Evolutionary conservation across 2,329 filamentous ascomycete species (phyloP), one percentile per base, ranked within the genome.

Genomic region (Samsoniella hepiali): DNA sequence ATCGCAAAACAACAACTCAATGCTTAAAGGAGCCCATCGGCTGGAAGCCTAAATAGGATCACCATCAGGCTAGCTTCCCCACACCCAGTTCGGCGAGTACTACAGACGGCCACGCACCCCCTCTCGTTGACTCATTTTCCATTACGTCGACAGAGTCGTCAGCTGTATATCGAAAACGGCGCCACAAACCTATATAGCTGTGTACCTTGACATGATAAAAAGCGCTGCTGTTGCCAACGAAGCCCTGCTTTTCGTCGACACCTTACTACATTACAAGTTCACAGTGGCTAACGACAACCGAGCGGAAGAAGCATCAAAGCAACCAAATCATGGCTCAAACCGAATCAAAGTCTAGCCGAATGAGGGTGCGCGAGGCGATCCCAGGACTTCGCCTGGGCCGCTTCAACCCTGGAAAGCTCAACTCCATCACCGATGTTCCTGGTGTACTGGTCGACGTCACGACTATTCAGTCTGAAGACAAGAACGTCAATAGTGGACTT

Each of bases 361-460:
- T 55, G 42, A 59, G 62, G 32, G 40, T 82, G 57, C 77, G 81
- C 6, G 73, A 80, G 29, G 70, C 82, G 27, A 69, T 83, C 6
- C 81, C 81, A 3, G 65, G 73, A 34, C 68, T 83, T 31, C 69
- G 76, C 58, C 69, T 84, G 1, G 81, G 81, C 22, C 73, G 71
- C 63, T 81, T 75, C 75, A 68, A 71, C 2, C 70, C 79, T 0
- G 81, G 81, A 0, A 72, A 73, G 5, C 77, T 80, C 29, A 84
- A 84, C 69, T 81, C 79, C 63, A 73, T 83, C 34, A 84, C 81
- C 29, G 81, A 84, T 65, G 79, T 83, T 15, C 73, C 79, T 5
- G 80, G 80, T 0, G 80, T 83, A 9, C 74, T 78, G 3, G 79
- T 79, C 4, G 73, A 80, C 64, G 81, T 79, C 0, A 74, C 80